Percentiles rank a stretch among this genome's conserved stretches.
Evolutionary conservation across 176 grass and related monocot species (phyloP).

Genomic region (Aegilops speltoides): DNA sequence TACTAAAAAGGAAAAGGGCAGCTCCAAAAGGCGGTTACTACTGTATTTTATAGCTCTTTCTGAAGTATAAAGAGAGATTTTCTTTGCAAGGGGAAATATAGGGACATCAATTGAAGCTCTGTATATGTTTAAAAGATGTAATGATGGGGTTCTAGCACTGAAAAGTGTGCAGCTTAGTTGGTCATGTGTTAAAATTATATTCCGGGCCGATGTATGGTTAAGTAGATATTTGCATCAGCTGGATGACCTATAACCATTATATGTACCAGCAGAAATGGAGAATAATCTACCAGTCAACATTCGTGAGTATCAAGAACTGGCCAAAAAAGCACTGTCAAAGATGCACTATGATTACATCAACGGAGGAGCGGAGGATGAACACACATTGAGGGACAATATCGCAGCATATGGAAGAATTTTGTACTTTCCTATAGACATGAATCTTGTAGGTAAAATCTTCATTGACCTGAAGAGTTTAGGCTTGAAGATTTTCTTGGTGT

Average conservation of each 20-base stretch:
- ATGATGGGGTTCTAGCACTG: not conserved
- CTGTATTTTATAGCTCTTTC: not conserved
- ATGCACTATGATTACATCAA: slow-evolving; percentile 84
- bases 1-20: not conserved
- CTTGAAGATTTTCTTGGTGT: not conserved
- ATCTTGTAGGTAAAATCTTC: not conserved
- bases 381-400: slow-evolving; percentile 76
- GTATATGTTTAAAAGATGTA: not conserved
- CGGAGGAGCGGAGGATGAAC: slow-evolving; percentile 79
- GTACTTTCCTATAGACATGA: slow-evolving; percentile 26
- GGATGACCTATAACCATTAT: not conserved
- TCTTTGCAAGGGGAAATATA: not conserved
- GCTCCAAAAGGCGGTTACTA: not conserved
- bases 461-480: not conserved
- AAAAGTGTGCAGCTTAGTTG: not conserved
- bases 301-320: slow-evolving; percentile 65
- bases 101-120: not conserved
- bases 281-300: slow-evolving; percentile 67
- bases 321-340: slow-evolving; percentile 67
- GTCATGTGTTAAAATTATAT: not conserved
- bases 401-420: slow-evolving; percentile 77
- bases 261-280: slow-evolving; percentile 52
- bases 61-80: too few relatives aligned
- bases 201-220: not conserved
- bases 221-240: not conserved